Base-by-base conservation (phyloP, 1,139 yeast genomes). In the Lodderomyces margitis region DNA sequence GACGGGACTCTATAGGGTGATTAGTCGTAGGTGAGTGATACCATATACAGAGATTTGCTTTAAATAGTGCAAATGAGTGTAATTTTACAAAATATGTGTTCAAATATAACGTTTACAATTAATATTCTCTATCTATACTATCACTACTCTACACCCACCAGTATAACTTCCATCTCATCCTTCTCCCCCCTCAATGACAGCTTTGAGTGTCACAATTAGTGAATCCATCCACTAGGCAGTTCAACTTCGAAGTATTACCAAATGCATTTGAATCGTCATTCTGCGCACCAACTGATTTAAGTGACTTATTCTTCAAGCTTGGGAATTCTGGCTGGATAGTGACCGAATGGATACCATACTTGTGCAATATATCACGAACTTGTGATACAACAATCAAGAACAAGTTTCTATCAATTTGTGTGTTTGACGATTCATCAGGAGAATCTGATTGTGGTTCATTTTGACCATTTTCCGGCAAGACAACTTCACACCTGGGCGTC, bases 261-360 rank as follows among this genome's bases (percentile, higher is more conserved):
- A 61, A 70, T 14, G 59, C 62, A 14, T 32, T 32, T 15, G 34
- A 30, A 44, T 41, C 25, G 32, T 30, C 28, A 23, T 41, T 27
- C 30, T 21, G 8, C 16, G 4, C 25, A 28, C 20, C 10, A 53
- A 6, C n/a, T 16, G 14, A 12, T 9, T 34, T 33, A n/a, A 21
- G n/a, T 27, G 35, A 15, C 9, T 38, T 37, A 15, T 27, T 21
- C 25, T 36, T 36, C 19, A 36, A 19, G 30, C 38, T 39, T 21
- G 47, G 44, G 48, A 71, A 89, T 66, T 91, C 97, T 0, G 97
- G 98, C 64, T 92, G 98, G 39, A 92, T 91, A 1, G 98, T 92
- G 16, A 94, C 96, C 33, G 95, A 85, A 55, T 89, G 96, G 46
- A 92, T 83, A 28, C 96, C 96, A 57, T 81, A 86, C 25, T 75